Conservation (phyloP, 306 rosid genomes). For the Medicago lupulina region DNA sequence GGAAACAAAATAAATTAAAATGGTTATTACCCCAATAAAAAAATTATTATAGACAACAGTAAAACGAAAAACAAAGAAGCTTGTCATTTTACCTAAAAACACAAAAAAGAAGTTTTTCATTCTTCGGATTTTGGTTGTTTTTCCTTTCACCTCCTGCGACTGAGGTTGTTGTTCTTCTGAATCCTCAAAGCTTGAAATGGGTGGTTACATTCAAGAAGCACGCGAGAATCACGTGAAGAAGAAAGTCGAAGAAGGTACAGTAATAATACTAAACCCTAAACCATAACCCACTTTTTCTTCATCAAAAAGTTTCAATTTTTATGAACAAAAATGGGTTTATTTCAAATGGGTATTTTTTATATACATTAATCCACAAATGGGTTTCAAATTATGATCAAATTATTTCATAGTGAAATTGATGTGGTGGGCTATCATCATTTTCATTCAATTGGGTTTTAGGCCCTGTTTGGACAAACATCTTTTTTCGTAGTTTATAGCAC, state of each 20-base stretch:
- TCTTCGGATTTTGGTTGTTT: background rate
- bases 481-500: too few relatives aligned
- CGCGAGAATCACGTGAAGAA: conserved; percentile 96
- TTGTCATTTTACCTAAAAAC: too few relatives aligned
- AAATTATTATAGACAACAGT: too few relatives aligned
- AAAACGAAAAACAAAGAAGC: too few relatives aligned
- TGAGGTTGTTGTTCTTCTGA: background rate
- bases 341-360: background rate
- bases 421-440: background rate
- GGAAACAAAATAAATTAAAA: too few relatives aligned
- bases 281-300: conserved; percentile 29
- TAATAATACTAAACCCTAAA: conserved; percentile 41
- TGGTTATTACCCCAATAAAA: too few relatives aligned
- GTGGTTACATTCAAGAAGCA: conserved; percentile 84
- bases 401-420: background rate
- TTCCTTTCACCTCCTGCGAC: background rate
- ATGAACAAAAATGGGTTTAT: background rate
- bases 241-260: conserved; percentile 92
- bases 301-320: conserved; percentile 5
- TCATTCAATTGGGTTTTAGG: background rate
- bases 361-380: too few relatives aligned
- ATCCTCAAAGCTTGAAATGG: conserved; percentile 54
- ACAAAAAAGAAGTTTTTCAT: background rate
- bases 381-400: background rate
- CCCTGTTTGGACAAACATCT: too few relatives aligned